Conservation (phyloP, 208 protist species). For the Trypanosoma vivax region DNA sequence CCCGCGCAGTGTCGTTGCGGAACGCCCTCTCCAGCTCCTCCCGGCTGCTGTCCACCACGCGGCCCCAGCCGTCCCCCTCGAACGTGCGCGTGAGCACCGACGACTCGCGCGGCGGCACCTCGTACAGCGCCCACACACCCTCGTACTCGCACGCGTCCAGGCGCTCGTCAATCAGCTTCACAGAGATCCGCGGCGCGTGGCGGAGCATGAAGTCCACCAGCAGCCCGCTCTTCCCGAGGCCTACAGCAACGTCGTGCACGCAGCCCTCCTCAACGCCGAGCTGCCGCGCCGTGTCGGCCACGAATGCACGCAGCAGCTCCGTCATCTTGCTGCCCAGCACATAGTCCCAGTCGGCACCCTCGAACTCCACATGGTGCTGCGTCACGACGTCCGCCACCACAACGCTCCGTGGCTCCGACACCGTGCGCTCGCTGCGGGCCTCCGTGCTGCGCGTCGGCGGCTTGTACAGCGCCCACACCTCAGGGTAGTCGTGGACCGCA, state of each 20-base stretch:
- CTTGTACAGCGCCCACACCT: conserved; percentile 1
- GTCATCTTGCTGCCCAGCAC: neutral
- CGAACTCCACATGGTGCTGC: conserved; percentile 35
- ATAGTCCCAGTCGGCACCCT: conserved; percentile 30
- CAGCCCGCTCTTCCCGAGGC: neutral
- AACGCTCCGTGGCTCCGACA: conserved; percentile 33
- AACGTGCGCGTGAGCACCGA: neutral
- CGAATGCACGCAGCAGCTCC: neutral
- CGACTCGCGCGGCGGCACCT: neutral
- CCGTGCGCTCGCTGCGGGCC: neutral
- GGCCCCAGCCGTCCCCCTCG: conserved; percentile 1
- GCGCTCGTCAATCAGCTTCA: neutral
- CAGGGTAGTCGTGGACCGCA: neutral
- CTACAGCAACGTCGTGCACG: neutral
- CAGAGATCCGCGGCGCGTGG: neutral
- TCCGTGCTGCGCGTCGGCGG: too few relatives aligned
- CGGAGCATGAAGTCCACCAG: neutral
- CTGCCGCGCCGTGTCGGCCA: neutral
- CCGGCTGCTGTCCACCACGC: neutral
- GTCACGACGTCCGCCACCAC: conserved; percentile 8
- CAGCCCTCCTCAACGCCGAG: neutral
- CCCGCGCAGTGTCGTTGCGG: neutral
- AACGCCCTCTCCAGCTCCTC: neutral
- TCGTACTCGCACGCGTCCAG: neutral
- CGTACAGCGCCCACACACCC: neutral